A percentile compares a stretch with the other conserved stretches of the same genome.
phyloP scores from a whole-genome alignment of 2,329 filamentous ascomycete species.

The Paecilomyces dactylethromorphus region DNA sequence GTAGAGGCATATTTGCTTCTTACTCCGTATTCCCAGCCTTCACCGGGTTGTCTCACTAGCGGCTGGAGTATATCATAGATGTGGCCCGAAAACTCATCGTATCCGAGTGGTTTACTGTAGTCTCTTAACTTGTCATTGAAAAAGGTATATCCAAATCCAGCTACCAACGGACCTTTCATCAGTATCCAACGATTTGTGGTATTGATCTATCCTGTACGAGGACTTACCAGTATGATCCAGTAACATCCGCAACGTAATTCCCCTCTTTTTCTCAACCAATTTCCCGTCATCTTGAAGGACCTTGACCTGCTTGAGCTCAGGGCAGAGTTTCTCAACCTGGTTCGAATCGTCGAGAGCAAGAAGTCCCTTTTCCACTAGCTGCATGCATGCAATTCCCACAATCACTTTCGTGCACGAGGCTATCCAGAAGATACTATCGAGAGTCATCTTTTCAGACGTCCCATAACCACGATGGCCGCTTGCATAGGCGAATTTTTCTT shows the following conservation, averaged over 20 bases:
- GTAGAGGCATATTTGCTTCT: constrained; percentile 12
- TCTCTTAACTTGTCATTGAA: constrained; percentile 46
- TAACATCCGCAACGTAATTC: constrained; percentile 54
- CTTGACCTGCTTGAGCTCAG: constrained; percentile 36
- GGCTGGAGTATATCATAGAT: constrained; percentile 47
- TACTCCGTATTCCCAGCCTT: constrained; percentile 55
- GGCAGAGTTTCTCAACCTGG: constrained; percentile 32
- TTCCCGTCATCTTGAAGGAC: constrained; percentile 32
- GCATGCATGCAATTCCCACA: constrained; percentile 40
- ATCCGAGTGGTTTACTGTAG: constrained; percentile 43
- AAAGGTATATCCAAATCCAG: constrained; percentile 54
- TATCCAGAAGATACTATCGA: constrained; percentile 56
- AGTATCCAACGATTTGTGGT: background rate
- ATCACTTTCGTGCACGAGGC: constrained; percentile 47
- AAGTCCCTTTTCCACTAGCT: constrained; percentile 39
- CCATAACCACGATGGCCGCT: constrained; percentile 40
- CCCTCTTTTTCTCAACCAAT: constrained; percentile 36
- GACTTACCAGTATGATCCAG: constrained; percentile 40
- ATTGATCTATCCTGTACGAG: background rate
- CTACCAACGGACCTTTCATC: constrained; percentile 20
- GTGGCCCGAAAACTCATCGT: constrained; percentile 54
- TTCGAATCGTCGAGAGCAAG: constrained; percentile 36
- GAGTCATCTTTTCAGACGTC: constrained; percentile 46
- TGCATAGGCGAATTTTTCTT: background rate
- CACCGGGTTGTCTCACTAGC: constrained; percentile 57